phyloP scores from a whole-genome alignment of 108 stramenopile species.

The Discostella stelligeroides region DNA sequence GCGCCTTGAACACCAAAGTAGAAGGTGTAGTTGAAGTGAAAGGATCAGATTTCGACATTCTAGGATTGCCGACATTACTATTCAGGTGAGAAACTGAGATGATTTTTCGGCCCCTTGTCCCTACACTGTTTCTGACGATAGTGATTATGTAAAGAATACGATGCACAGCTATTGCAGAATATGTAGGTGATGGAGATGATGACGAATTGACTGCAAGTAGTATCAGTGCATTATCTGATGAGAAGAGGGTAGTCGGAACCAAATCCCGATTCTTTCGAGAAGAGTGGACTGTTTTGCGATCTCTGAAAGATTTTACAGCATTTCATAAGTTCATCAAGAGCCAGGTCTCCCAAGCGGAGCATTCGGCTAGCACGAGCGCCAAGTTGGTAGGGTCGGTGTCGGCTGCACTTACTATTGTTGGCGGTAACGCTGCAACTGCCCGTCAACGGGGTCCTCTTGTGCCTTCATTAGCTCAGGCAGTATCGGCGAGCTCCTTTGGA shows the following conservation, averaged over 20 bases:
- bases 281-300: slow-evolving; percentile 81
- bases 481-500: slow-evolving; percentile 69
- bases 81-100: slow-evolving; percentile 30
- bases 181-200: slow-evolving; percentile 50
- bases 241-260: slow-evolving; percentile 6
- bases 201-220: slow-evolving; percentile 19
- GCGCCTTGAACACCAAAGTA: slow-evolving; percentile 56
- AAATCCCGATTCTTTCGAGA: slow-evolving; percentile 58
- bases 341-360: slow-evolving; percentile 66
- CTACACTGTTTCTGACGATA: too few relatives aligned
- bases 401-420: slow-evolving; percentile 60
- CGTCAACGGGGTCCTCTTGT: slow-evolving; percentile 64
- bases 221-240: slow-evolving; percentile 10
- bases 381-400: slow-evolving; percentile 74
- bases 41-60: slow-evolving; percentile 46
- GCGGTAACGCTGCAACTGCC: slow-evolving; percentile 31
- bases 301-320: slow-evolving; percentile 79
- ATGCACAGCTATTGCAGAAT: slow-evolving; percentile 65
- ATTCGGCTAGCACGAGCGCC: slow-evolving; percentile 70
- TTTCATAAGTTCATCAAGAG: slow-evolving; percentile 86
- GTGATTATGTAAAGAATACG: slow-evolving; percentile 48
- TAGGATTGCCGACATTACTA: slow-evolving; percentile 46
- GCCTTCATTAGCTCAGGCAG: slow-evolving; percentile 76
- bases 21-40: slow-evolving; percentile 70
- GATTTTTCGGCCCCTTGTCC: too few relatives aligned